These are phyloP conservation scores for Crithidia expoeki DNA, from an alignment of 208 protist species.

Conservation along the genomic window DNA sequence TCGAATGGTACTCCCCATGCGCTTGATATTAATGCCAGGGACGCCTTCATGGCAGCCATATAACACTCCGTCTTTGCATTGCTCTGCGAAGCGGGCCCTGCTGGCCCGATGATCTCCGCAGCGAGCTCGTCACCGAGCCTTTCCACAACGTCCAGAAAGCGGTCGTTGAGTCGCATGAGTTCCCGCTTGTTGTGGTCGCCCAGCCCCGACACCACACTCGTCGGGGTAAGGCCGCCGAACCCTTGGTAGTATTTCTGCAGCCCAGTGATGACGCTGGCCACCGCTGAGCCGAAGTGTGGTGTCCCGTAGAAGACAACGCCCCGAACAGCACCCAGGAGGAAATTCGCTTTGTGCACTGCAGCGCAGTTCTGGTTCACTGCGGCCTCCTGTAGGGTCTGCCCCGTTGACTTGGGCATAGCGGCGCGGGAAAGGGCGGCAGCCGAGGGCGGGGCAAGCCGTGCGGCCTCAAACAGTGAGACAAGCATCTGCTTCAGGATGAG, in stretches of 20 bases:
- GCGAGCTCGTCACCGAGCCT: constrained; percentile 26
- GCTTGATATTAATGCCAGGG: neutral
- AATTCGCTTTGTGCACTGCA: constrained; percentile 15
- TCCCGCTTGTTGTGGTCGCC: constrained; percentile 62
- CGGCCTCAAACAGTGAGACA: constrained; percentile 38
- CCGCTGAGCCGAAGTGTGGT: constrained; percentile 69
- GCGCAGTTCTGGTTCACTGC: neutral
- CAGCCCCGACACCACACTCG: constrained; percentile 56
- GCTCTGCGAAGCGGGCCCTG: neutral
- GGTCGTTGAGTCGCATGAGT: constrained; percentile 49
- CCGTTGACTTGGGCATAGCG: neutral
- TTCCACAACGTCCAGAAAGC: constrained; percentile 60
- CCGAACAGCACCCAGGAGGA: constrained; percentile 42
- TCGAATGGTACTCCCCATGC: neutral
- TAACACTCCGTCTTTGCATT: neutral
- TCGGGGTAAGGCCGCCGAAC: constrained; percentile 56
- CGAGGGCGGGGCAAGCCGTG: constrained; percentile 14
- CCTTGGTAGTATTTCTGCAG: constrained; percentile 60
- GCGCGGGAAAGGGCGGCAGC: neutral
- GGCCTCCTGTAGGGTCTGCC: neutral
- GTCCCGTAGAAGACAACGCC: constrained; percentile 80
- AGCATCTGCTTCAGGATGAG: constrained; percentile 73
- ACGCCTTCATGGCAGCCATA: constrained; percentile 28
- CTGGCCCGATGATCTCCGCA: neutral
- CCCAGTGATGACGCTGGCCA: constrained; percentile 64